Evolutionary conservation across 495 filamentous ascomycete genomes (phyloP).

Genomic region (Penicillium taxi): DNA sequence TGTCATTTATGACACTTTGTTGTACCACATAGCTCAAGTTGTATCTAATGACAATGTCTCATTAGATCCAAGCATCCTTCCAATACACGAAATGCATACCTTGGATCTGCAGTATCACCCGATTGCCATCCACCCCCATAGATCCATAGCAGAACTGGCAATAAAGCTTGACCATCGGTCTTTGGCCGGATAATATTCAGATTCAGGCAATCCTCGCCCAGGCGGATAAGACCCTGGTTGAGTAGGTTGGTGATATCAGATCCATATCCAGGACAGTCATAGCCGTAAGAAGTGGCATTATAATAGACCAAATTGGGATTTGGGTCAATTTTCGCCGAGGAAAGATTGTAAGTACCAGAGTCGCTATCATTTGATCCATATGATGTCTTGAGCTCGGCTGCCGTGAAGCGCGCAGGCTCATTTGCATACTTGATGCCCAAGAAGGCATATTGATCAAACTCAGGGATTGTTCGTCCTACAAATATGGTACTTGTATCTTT

Average conservation of each 20-base stretch:
- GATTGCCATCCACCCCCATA: constrained; percentile 52
- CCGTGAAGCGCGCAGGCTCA: constrained; percentile 24
- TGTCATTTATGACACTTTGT: constrained; percentile 32
- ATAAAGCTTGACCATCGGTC: constrained; percentile 29
- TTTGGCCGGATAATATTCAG: constrained; percentile 55
- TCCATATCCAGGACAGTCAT: constrained; percentile 32
- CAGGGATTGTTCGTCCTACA: constrained; percentile 22
- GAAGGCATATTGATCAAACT: constrained; percentile 28
- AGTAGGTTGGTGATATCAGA: constrained; percentile 23
- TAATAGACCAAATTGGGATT: constrained; percentile 12
- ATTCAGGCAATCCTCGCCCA: constrained; percentile 56
- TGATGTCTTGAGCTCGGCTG: constrained; percentile 16
- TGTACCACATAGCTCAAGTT: constrained; percentile 33
- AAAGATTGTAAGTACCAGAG: constrained; percentile 10
- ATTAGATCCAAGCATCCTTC: not conserved
- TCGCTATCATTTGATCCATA: constrained; percentile 21
- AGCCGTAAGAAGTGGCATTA: constrained; percentile 31
- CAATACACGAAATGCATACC: constrained; percentile 15
- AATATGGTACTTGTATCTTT: constrained; percentile 14
- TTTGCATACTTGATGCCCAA: constrained; percentile 32
- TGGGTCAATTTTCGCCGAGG: not conserved
- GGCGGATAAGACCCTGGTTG: constrained; percentile 14
- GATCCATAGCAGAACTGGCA: constrained; percentile 62
- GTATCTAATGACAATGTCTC: constrained; percentile 13
- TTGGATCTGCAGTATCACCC: constrained; percentile 29